Evolutionary conservation across 805 yeast genomes (phyloP).

Genomic region (Lipomyces yamanashiensis): DNA sequence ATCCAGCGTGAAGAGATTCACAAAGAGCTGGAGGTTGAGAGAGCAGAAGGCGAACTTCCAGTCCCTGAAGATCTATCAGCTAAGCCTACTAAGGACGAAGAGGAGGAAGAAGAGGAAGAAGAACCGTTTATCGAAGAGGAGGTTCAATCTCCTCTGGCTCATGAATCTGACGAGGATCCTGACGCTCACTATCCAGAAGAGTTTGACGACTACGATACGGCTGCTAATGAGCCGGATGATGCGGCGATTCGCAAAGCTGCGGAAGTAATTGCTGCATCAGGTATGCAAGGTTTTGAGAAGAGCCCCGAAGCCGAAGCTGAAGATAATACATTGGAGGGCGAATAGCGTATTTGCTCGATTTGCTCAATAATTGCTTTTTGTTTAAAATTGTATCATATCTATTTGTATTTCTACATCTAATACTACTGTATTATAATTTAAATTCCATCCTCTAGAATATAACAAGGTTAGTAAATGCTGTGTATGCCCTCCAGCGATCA

Average conservation of each 20-base stretch:
- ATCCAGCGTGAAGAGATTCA: conserved; percentile 13
- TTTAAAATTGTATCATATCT: no score
- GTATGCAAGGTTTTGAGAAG: neutral
- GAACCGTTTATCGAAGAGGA: conserved; percentile 31
- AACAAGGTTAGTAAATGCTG: no score
- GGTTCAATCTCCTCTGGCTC: conserved; percentile 24
- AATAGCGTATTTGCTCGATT: no score
- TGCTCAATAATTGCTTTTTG: no score
- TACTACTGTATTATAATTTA: no score
- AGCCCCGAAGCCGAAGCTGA: neutral
- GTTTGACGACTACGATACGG: conserved; percentile 15
- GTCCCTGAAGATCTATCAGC: conserved; percentile 9
- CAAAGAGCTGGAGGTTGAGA: conserved; percentile 9
- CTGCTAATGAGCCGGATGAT: neutral
- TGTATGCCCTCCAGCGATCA: no score
- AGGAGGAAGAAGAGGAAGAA: conserved; percentile 10
- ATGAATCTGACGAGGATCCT: conserved; percentile 32
- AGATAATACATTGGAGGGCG: neutral
- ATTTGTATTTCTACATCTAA: no score
- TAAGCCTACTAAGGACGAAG: neutral
- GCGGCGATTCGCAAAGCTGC: neutral
- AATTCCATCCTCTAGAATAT: no score
- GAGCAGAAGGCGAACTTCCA: conserved; percentile 7
- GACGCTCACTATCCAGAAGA: conserved; percentile 28
- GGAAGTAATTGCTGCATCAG: conserved; percentile 7